Evolutionary conservation across 225 moss, liverwort and hornwort species (phyloP).

Genomic region (Rhytidiadelphus loreus): DNA sequence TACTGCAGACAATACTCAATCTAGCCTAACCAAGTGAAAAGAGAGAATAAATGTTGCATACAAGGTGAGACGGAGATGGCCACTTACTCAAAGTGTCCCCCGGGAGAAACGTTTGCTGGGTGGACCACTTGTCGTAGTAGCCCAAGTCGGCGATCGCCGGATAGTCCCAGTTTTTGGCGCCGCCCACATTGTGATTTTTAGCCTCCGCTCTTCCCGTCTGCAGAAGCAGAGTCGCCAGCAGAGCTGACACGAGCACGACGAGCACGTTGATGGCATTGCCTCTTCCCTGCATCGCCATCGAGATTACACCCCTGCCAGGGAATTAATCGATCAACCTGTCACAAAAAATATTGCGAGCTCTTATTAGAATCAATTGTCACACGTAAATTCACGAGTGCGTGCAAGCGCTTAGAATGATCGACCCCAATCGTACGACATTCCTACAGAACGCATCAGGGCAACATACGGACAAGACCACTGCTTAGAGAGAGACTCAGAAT

Average conservation of each 20-base stretch:
- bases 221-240: background rate
- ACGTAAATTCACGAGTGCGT: background rate
- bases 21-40: background rate
- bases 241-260: background rate
- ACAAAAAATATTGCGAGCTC: background rate
- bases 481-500: background rate
- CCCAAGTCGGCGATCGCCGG: background rate
- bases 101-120: constrained; percentile 3
- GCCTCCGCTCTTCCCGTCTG: background rate
- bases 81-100: constrained; percentile 22
- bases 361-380: background rate
- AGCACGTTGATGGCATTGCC: constrained; percentile 1
- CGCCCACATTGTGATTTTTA: constrained; percentile 9
- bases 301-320: background rate
- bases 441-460: background rate
- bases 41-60: background rate
- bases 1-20: too few relatives aligned
- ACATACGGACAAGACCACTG: background rate
- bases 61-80: background rate
- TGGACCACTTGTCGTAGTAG: constrained; percentile 27
- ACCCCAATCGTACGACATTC: background rate
- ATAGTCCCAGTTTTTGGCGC: constrained; percentile 2
- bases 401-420: background rate
- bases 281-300: constrained; percentile 27
- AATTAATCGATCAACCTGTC: background rate